Conservation (phyloP, 164 flowering plant genomes). For the Dillenia turbinata region DNA sequence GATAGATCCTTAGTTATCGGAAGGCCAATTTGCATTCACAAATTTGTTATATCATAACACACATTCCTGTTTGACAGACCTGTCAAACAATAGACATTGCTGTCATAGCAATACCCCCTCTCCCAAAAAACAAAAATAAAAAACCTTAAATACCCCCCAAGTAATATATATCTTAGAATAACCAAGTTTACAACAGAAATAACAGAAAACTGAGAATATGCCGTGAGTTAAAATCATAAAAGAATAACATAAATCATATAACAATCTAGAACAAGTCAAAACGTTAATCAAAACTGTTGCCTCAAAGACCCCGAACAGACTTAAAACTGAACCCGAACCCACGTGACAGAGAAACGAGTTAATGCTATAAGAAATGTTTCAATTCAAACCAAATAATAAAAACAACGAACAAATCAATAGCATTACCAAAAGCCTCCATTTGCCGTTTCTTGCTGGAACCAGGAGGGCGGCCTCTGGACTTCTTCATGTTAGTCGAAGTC, state of each 20-base stretch:
- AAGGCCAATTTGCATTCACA: conserved; percentile 4
- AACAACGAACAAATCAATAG: conserved; percentile 5
- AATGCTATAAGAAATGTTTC: not conserved
- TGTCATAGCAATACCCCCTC: conserved; percentile 1
- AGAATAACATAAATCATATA: conserved; percentile 12
- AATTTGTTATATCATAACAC: too few relatives aligned
- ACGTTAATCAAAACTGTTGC: not conserved
- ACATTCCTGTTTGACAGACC: too few relatives aligned
- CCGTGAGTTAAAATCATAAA: not conserved
- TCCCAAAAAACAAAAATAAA: not conserved
- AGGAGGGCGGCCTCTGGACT: conserved; percentile 70
- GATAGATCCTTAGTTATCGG: conserved; percentile 20
- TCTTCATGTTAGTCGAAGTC: conserved; percentile 45
- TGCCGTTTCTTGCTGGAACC: conserved; percentile 73
- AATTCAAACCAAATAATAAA: not conserved
- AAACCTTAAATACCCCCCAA: not conserved
- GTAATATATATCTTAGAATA: too few relatives aligned
- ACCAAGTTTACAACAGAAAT: too few relatives aligned
- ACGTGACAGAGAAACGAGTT: conserved; percentile 6
- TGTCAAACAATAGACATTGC: not conserved
- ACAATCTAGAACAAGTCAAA: too few relatives aligned
- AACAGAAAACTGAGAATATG: too few relatives aligned
- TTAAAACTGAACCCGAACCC: conserved; percentile 1
- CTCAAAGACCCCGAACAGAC: conserved; percentile 3
- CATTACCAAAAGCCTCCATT: conserved; percentile 54